Evolutionary conservation across 495 filamentous ascomycete genomes (phyloP), one percentile per base, ranked within the genome.

Genomic region (Friedmanniomyces simplex): DNA sequence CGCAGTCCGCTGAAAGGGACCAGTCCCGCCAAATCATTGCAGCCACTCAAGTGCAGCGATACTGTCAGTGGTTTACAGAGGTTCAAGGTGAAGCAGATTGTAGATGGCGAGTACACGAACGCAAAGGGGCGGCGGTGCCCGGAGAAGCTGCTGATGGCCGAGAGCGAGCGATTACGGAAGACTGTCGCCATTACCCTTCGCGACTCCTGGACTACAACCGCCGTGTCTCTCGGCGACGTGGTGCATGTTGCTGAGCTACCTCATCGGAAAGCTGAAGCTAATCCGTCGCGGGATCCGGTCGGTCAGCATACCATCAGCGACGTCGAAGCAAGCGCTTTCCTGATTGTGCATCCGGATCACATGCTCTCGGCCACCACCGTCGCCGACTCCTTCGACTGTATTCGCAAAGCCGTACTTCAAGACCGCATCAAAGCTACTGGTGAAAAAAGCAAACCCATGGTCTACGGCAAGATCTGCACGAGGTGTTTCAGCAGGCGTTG

Each of bases 331-430:
- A 63, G 61, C 26, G 21, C 56, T 0, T 86, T 96, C 74, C 72
- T 98, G 37, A 91, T 98, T 62, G 76, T 98, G 13, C 89, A 98
- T 67, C 93, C 93, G 1, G 93, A 98, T 69, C 91, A 96, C 72
- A 79, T 98, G 22, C 84, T 98, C 51, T 96, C 93, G 12, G 85
- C 91, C 1, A 96, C 91, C 8, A 86, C 91, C 10, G 85, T 98
- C 32, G 93, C 87, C 36, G 93, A 98, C 67, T 94, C 93, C 0
- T 91, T 96, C 65, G 82, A 81, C 41, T 98, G 93, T 66, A 82
- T 83, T 59, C 83, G 93, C 13, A 85, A 90, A 52, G 89, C 93
- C 25, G 89, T 96, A 1, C 81, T 98, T 32, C 89, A 96, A 66
- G 91, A 96, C 66, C 82, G 93, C 46, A 85, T 96, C 66, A 97